These are phyloP conservation scores for Quercus variabilis DNA, from an alignment of 306 rosid species.

Conservation along the genomic window DNA sequence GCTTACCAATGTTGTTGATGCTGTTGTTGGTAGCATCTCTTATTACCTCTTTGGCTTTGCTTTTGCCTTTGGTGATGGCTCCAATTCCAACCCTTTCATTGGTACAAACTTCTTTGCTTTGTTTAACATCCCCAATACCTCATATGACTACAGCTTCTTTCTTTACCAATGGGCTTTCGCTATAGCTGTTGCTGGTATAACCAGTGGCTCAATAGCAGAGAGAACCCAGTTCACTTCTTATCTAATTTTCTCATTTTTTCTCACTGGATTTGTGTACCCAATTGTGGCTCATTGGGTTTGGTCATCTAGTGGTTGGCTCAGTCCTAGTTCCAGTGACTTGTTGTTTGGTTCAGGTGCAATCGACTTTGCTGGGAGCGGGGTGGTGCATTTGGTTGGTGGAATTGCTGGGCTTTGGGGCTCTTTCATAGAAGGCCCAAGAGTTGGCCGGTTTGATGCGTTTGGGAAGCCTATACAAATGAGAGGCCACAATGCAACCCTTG, in stretches of 20 bases:
- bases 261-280: constrained; percentile 73
- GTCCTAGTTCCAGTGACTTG: constrained; percentile 35
- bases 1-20: constrained; percentile 81
- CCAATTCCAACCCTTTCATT: constrained; percentile 60
- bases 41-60: constrained; percentile 82
- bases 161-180: constrained; percentile 86
- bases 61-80: constrained; percentile 56
- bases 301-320: constrained; percentile 73
- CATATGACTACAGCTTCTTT: constrained; percentile 66
- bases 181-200: constrained; percentile 70
- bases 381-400: constrained; percentile 76
- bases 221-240: constrained; percentile 67
- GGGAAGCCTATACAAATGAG: constrained; percentile 44
- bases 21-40: constrained; percentile 74
- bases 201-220: constrained; percentile 80
- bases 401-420: constrained; percentile 77
- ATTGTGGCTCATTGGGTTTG: constrained; percentile 76
- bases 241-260: constrained; percentile 61
- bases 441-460: constrained; percentile 54
- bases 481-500: constrained; percentile 66
- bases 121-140: constrained; percentile 32
- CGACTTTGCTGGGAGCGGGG: constrained; percentile 82
- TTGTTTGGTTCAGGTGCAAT: constrained; percentile 64
- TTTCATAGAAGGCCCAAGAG: constrained; percentile 61
- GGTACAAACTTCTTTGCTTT: constrained; percentile 61